Conservation (phyloP, 768 basidiomycete species). For the Tulasnella calospora region DNA sequence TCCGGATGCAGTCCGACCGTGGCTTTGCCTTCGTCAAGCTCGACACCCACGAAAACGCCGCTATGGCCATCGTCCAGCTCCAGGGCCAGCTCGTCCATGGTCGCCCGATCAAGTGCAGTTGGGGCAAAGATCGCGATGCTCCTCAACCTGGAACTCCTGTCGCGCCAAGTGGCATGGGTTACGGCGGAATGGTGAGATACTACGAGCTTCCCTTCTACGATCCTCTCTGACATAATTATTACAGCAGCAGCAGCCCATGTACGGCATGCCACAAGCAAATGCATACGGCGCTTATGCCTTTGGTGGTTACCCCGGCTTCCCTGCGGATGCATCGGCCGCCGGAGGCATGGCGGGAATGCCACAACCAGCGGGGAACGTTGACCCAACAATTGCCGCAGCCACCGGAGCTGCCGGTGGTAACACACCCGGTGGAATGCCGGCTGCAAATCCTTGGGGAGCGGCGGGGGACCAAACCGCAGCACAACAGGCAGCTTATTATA, state of each 20-base stretch:
- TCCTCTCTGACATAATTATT: conserved; percentile 18
- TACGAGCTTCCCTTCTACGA: conserved; percentile 10
- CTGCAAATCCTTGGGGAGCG: conserved; percentile 12
- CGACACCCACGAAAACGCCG: conserved; percentile 97
- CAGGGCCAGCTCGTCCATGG: conserved; percentile 98
- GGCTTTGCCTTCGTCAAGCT: conserved; percentile 99
- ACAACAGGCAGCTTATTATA: conserved; percentile 29
- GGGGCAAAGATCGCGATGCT: conserved; percentile 90
- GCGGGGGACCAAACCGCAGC: conserved; percentile 12
- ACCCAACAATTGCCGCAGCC: conserved; percentile 55
- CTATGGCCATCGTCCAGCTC: conserved; percentile 94
- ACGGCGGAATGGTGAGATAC: conserved; percentile 69
- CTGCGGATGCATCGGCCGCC: conserved; percentile 42
- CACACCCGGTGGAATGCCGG: conserved; percentile 39
- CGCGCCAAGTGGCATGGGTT: conserved; percentile 59
- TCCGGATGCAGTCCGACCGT: conserved; percentile 98
- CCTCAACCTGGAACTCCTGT: conserved; percentile 48
- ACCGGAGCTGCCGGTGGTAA: conserved; percentile 45
- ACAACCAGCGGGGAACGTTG: conserved; percentile 49
- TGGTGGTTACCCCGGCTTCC: conserved; percentile 51
- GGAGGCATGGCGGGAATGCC: conserved; percentile 45
- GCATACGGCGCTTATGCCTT: conserved; percentile 72
- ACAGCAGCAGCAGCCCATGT: conserved; percentile 60
- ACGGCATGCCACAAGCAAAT: conserved; percentile 80
- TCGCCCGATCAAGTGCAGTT: conserved; percentile 94